Conservation (phyloP, 352 stramenopile genomes). For the Thalassiosira allenii region DNA sequence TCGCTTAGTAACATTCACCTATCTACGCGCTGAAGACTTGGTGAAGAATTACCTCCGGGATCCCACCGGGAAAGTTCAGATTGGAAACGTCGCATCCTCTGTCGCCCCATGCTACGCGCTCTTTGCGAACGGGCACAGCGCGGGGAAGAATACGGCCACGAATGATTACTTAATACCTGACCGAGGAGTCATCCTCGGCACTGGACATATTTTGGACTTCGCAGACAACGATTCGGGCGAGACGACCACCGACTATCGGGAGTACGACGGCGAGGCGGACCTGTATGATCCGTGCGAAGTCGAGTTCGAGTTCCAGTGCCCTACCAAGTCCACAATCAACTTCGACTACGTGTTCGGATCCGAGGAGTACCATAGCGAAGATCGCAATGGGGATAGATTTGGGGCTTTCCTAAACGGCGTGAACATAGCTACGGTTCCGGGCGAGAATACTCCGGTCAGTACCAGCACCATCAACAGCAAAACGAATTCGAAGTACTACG, state of each 20-base stretch:
- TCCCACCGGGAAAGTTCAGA: neutral
- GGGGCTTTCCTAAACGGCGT: constrained; percentile 37
- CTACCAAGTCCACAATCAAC: neutral
- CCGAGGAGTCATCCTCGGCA: constrained; percentile 7
- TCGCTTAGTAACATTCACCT: constrained; percentile 5
- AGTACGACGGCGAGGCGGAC: neutral
- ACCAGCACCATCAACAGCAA: constrained; percentile 28
- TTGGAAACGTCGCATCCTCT: constrained; percentile 11
- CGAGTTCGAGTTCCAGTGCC: constrained; percentile 18
- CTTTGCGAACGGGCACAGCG: neutral
- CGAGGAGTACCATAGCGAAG: constrained; percentile 16
- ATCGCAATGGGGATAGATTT: constrained; percentile 22
- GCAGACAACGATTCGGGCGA: constrained; percentile 1
- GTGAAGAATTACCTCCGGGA: constrained; percentile 3
- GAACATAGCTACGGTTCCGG: constrained; percentile 35
- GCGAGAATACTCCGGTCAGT: constrained; percentile 7
- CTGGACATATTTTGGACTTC: neutral
- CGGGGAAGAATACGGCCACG: neutral
- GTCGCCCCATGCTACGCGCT: constrained; percentile 3
- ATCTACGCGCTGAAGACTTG: neutral
- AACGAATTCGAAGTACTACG: constrained; percentile 23
- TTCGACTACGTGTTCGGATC: constrained; percentile 14
- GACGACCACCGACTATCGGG: neutral
- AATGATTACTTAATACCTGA: constrained; percentile 11
- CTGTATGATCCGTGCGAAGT: constrained; percentile 7